A percentile compares a stretch with the other conserved stretches of the same genome.
These are phyloP conservation scores for Nakaseomyces delphensis DNA, from an alignment of 1,139 yeast genomes.

Conservation along the genomic window DNA sequence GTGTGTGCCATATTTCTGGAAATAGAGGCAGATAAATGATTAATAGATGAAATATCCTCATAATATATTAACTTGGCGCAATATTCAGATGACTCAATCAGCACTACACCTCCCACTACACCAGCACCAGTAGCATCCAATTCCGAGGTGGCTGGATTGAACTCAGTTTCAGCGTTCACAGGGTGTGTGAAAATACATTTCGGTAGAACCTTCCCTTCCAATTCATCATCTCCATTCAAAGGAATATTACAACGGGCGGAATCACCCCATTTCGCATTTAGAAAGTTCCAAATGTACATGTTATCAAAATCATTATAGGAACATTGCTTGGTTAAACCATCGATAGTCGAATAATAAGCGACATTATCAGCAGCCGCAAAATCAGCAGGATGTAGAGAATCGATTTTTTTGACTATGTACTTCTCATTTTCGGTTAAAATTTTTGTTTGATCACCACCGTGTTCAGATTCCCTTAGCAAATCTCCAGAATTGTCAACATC, in stretches of 20 bases:
- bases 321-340: slow-evolving; percentile 2
- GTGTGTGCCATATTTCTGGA: slow-evolving; percentile 28
- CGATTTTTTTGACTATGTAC: slow-evolving; percentile 18
- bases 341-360: slow-evolving; percentile 4
- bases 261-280: slow-evolving; percentile 44
- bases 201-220: slow-evolving; percentile 35
- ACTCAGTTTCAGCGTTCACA: slow-evolving; percentile 42
- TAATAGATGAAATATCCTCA: slow-evolving; percentile 34
- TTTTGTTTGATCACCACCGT: slow-evolving; percentile 9
- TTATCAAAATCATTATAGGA: slow-evolving; percentile 37
- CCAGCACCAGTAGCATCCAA: neutral
- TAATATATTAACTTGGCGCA: slow-evolving; percentile 35
- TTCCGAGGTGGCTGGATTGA: neutral
- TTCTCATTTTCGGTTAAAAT: slow-evolving; percentile 29
- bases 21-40: slow-evolving; percentile 32
- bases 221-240: slow-evolving; percentile 26
- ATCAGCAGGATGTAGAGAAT: neutral
- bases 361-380: neutral
- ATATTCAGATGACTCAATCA: neutral
- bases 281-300: slow-evolving; percentile 63
- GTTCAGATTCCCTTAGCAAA: slow-evolving; percentile 7
- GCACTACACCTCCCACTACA: slow-evolving; percentile 15
- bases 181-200: slow-evolving; percentile 63
- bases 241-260: slow-evolving; percentile 47
- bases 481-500: slow-evolving; percentile 1